Percentiles rank a stretch among this genome's conserved stretches.
phyloP scores from a whole-genome alignment of 2,329 filamentous ascomycete genomes.

The Pseudocercospora cruenta region DNA sequence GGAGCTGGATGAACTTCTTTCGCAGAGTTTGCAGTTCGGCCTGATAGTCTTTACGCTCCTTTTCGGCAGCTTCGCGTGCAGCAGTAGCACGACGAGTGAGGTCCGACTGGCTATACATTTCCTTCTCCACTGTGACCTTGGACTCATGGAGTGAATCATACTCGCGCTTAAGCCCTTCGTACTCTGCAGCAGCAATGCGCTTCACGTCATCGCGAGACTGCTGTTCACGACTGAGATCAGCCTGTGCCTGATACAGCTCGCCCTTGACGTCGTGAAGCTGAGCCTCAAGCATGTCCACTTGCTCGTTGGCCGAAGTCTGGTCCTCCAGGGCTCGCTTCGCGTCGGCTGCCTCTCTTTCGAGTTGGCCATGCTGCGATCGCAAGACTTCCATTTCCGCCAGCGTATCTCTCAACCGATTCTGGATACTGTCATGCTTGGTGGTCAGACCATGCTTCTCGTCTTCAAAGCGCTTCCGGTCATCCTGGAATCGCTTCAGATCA shows the following conservation, averaged over 20 bases:
- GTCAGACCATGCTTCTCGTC: conserved; percentile 73
- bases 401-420: conserved; percentile 75
- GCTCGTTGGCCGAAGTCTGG: conserved; percentile 84
- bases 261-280: conserved; percentile 87
- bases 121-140: conserved; percentile 97
- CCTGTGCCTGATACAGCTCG: conserved; percentile 81
- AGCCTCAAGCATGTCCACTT: conserved; percentile 82
- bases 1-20: conserved; percentile 79
- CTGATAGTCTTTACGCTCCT: conserved; percentile 86
- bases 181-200: conserved; percentile 87
- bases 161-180: conserved; percentile 78
- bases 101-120: conserved; percentile 94
- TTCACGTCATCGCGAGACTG: conserved; percentile 94
- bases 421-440: conserved; percentile 77
- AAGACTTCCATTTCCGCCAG: conserved; percentile 88
- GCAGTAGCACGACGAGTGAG: conserved; percentile 84
- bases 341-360: conserved; percentile 87
- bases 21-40: conserved; percentile 80
- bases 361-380: conserved; percentile 78
- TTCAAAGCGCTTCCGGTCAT: conserved; percentile 77
- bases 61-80: conserved; percentile 76
- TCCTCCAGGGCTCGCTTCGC: conserved; percentile 84
- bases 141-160: conserved; percentile 85
- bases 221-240: conserved; percentile 85
- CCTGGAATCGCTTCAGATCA: conserved; percentile 81